Evolutionary conservation across 768 basidiomycete genomes (phyloP).

Genomic region (Rhizopogon roseolus): DNA sequence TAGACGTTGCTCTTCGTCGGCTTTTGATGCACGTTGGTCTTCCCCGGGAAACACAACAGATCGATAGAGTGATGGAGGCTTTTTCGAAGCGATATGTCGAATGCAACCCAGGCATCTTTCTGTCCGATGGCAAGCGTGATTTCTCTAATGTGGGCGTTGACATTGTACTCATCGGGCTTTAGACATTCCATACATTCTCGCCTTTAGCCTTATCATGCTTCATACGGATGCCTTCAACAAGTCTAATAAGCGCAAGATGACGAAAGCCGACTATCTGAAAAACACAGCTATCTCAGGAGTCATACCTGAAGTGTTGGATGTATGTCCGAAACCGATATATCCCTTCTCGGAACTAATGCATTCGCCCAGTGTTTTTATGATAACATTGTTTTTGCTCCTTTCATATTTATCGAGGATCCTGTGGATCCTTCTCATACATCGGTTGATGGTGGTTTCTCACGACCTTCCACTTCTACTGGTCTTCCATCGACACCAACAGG

Average conservation of each 20-base stretch:
- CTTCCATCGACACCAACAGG: conserved; percentile 26
- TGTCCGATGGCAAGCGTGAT: conserved; percentile 56
- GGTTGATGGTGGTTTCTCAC: conserved; percentile 36
- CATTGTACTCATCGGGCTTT: neutral
- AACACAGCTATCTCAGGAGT: conserved; percentile 89
- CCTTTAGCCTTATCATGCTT: conserved; percentile 97
- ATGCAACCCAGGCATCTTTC: conserved; percentile 81
- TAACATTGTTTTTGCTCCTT: conserved; percentile 93
- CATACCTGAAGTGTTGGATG: conserved; percentile 78
- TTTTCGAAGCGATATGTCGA: conserved; percentile 82
- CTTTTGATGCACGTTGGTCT: conserved; percentile 89
- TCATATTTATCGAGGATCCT: conserved; percentile 94
- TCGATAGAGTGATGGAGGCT: conserved; percentile 94
- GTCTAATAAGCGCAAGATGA: conserved; percentile 97
- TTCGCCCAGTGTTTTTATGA: conserved; percentile 82
- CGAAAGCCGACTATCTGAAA: conserved; percentile 88
- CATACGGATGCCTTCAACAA: conserved; percentile 99
- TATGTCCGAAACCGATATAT: conserved; percentile 31
- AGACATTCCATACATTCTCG: conserved; percentile 95
- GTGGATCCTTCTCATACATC: conserved; percentile 50
- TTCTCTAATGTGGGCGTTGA: neutral
- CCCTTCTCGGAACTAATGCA: neutral
- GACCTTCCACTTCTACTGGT: conserved; percentile 33
- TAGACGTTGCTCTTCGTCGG: conserved; percentile 88
- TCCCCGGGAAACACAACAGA: conserved; percentile 96